phyloP scores from a whole-genome alignment of 2,329 filamentous ascomycete genomes.

The Niveomyces coronatus region DNA sequence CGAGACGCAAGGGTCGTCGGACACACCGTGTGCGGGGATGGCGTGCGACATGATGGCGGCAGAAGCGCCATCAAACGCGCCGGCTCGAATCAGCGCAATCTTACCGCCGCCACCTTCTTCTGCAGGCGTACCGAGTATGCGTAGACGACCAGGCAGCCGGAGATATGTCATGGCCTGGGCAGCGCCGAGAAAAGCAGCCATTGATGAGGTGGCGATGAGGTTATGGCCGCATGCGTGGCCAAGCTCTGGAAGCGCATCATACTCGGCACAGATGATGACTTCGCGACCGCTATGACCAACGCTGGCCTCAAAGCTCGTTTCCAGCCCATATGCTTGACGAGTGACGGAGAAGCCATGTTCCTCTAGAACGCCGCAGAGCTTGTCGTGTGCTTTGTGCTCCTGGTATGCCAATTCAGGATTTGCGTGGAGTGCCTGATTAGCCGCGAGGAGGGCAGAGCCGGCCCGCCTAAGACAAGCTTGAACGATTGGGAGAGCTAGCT shows the following conservation, averaged over 20 bases:
- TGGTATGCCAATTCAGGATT: constrained; percentile 42
- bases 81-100: constrained; percentile 21
- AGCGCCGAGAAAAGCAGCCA: constrained; percentile 30
- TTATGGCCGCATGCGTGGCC: constrained; percentile 37
- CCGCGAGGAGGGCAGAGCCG: constrained; percentile 10
- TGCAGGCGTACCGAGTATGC: constrained; percentile 32
- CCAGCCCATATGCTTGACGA: constrained; percentile 38
- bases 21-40: neutral
- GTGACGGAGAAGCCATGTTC: constrained; percentile 34
- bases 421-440: constrained; percentile 22
- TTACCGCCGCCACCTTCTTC: constrained; percentile 35
- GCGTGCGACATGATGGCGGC: constrained; percentile 21
- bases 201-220: constrained; percentile 30
- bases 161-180: constrained; percentile 23
- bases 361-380: constrained; percentile 34
- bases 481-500: constrained; percentile 14
- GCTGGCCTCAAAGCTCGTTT: constrained; percentile 40
- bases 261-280: constrained; percentile 34
- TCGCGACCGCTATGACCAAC: constrained; percentile 31
- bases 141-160: constrained; percentile 23
- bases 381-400: constrained; percentile 41
- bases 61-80: constrained; percentile 20
- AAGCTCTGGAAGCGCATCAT: constrained; percentile 37
- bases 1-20: neutral
- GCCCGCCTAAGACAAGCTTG: constrained; percentile 14